Conservation (phyloP, 495 filamentous ascomycete species). For the Hypoxylon lenormandii region DNA sequence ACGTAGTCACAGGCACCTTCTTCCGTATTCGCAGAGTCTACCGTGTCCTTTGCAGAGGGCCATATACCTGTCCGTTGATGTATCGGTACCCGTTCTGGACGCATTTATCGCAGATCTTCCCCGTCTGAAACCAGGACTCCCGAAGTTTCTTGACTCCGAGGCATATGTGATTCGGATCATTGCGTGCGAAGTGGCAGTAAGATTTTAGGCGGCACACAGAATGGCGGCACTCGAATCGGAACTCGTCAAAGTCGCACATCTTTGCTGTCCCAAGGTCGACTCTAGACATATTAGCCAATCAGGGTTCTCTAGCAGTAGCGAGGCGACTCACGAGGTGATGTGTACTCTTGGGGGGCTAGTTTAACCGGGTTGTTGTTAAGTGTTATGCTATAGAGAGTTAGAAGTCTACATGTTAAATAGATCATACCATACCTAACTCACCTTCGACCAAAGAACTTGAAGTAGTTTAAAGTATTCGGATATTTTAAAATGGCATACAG, state of each 20-base stretch:
- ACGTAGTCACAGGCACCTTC: constrained; percentile 8
- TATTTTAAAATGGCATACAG: no score
- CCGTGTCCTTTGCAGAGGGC: constrained; percentile 20
- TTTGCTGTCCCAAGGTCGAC: constrained; percentile 6
- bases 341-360: constrained; percentile 10
- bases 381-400: constrained; percentile 16
- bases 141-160: constrained; percentile 70
- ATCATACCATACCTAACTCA: constrained; percentile 11
- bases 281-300: constrained; percentile 9
- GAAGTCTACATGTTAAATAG: not conserved
- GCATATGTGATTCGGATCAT: constrained; percentile 73
- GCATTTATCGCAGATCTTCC: constrained; percentile 62
- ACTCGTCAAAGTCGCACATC: constrained; percentile 77
- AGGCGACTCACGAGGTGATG: not conserved
- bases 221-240: constrained; percentile 71
- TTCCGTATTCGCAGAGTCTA: constrained; percentile 10
- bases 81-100: constrained; percentile 32
- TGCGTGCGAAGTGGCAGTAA: constrained; percentile 77
- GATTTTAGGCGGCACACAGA: constrained; percentile 66
- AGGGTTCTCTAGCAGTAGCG: not conserved
- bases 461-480: not conserved
- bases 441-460: constrained; percentile 9
- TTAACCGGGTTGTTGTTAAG: not conserved
- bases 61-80: constrained; percentile 41
- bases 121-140: constrained; percentile 63